Evolutionary conservation across 2,329 filamentous ascomycete genomes (phyloP).

Genomic region (Trichoderma sp.): DNA sequence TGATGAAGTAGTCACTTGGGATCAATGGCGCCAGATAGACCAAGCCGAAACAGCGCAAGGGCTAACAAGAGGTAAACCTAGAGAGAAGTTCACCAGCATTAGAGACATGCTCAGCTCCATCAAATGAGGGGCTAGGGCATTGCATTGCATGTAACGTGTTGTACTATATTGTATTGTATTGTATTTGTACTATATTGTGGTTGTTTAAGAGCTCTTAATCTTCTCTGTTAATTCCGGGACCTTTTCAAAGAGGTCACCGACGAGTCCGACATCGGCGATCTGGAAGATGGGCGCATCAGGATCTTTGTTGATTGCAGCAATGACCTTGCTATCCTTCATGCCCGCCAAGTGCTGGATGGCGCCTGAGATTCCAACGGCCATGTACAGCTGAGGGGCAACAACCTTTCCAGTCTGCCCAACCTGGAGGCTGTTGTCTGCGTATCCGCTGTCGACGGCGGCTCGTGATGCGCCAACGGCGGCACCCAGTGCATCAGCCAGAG

Average conservation of each 20-base stretch:
- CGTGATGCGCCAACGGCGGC: slow-evolving; percentile 95
- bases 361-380: slow-evolving; percentile 93
- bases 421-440: slow-evolving; percentile 97
- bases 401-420: slow-evolving; percentile 99
- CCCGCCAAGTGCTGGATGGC: slow-evolving; percentile 98
- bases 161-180: slow-evolving; percentile 26
- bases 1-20: slow-evolving; percentile 71
- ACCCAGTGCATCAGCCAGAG: slow-evolving; percentile 86
- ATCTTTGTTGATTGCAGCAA: slow-evolving; percentile 98
- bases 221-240: slow-evolving; percentile 97
- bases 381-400: slow-evolving; percentile 91
- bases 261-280: slow-evolving; percentile 91
- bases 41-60: slow-evolving; percentile 71
- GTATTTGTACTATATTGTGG: slow-evolving; percentile 29
- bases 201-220: slow-evolving; percentile 61
- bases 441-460: slow-evolving; percentile 94
- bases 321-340: slow-evolving; percentile 99
- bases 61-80: slow-evolving; percentile 66
- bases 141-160: slow-evolving; percentile 6
- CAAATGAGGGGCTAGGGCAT: slow-evolving; percentile 32
- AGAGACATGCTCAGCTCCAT: slow-evolving; percentile 59
- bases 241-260: slow-evolving; percentile 93
- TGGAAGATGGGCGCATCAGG: slow-evolving; percentile 97
- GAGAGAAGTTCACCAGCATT: slow-evolving; percentile 67
- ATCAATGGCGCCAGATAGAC: slow-evolving; percentile 84